Conservation (phyloP, 2,329 filamentous ascomycete species). For the Torrubiellomyces zombiae region DNA sequence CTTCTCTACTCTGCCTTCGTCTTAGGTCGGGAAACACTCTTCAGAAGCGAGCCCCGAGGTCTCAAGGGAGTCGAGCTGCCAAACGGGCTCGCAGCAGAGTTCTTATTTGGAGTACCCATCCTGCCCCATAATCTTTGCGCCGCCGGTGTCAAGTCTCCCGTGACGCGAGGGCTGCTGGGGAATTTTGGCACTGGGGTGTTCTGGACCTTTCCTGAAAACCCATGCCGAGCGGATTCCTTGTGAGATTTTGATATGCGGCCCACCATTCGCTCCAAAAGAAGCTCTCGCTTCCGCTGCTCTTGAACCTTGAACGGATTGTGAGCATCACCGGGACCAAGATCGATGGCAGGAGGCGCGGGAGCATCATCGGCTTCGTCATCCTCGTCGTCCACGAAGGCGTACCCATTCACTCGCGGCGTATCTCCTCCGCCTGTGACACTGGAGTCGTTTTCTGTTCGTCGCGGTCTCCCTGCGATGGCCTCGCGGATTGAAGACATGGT, state of each 20-base stretch:
- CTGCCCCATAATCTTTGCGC: constrained; percentile 51
- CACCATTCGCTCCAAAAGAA: constrained; percentile 72
- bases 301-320: constrained; percentile 68
- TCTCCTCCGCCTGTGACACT: constrained; percentile 43
- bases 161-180: constrained; percentile 44
- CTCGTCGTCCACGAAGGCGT: constrained; percentile 82
- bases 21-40: constrained; percentile 13
- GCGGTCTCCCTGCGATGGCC: constrained; percentile 60
- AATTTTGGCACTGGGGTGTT: constrained; percentile 52
- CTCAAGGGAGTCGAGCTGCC: constrained; percentile 20
- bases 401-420: constrained; percentile 84
- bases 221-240: constrained; percentile 40
- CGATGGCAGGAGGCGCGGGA: constrained; percentile 23
- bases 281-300: constrained; percentile 60
- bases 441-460: constrained; percentile 44
- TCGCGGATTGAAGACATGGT: constrained; percentile 72
- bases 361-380: constrained; percentile 29
- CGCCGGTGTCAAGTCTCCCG: constrained; percentile 52
- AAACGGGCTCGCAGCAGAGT: constrained; percentile 15
- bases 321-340: constrained; percentile 42
- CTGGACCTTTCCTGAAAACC: constrained; percentile 41
- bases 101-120: constrained; percentile 30
- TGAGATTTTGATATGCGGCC: constrained; percentile 64
- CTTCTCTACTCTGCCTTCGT: constrained; percentile 7
- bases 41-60: constrained; percentile 21